phyloP scores from a whole-genome alignment of 2,329 filamentous ascomycete species.

The Clonostachys chloroleuca region DNA sequence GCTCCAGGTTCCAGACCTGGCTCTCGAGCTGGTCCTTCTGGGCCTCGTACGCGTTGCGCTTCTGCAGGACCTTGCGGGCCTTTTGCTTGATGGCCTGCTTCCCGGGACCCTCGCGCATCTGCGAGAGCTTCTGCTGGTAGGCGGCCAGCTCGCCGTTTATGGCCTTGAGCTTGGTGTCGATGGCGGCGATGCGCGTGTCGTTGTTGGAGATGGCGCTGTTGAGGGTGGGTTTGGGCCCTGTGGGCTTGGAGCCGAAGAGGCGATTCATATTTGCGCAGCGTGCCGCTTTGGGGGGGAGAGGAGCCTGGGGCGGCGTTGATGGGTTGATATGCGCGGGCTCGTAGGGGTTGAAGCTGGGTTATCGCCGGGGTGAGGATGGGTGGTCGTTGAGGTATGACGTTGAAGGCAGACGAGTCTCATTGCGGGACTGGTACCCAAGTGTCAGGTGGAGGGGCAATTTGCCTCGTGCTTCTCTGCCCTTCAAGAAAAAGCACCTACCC shows the following conservation, averaged over 20 bases:
- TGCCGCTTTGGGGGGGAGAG: constrained; percentile 13
- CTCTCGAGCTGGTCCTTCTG: constrained; percentile 91
- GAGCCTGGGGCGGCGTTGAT: no score
- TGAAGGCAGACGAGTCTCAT: no score
- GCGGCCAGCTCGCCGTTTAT: constrained; percentile 85
- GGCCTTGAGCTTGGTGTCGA: constrained; percentile 92
- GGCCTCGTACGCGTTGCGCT: constrained; percentile 88
- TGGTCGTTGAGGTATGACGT: no score
- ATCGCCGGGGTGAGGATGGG: no score
- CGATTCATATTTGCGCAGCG: constrained; percentile 68
- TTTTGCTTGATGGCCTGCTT: constrained; percentile 92
- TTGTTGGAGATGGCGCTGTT: constrained; percentile 79
- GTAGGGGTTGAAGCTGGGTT: no score
- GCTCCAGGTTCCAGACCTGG: constrained; percentile 99
- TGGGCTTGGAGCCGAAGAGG: constrained; percentile 84
- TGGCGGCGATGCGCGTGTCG: constrained; percentile 75
- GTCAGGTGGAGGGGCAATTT: no score
- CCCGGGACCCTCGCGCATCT: constrained; percentile 93
- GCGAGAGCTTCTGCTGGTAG: constrained; percentile 82
- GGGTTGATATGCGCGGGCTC: no score
- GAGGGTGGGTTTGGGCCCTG: constrained; percentile 85
- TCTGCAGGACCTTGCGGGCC: constrained; percentile 88
- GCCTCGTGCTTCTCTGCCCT: no score
- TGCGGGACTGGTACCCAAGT: no score
- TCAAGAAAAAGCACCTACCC: no score